These are phyloP conservation scores for Solanum hybrid DNA, from an alignment of 305 asterid genomes.

Conservation along the genomic window DNA sequence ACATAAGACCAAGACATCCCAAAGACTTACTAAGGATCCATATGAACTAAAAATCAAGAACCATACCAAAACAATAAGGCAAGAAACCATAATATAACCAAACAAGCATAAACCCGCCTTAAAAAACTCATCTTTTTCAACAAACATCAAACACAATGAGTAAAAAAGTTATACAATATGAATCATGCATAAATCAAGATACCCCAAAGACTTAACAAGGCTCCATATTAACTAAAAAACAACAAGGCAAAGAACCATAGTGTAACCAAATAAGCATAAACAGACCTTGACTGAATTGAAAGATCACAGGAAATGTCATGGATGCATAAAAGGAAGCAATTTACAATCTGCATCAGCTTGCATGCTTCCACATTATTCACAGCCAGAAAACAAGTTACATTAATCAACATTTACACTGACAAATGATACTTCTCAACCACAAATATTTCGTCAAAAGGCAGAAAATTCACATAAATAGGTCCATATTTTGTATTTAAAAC, in stretches of 20 bases:
- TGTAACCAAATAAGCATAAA: background rate
- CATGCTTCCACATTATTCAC: background rate
- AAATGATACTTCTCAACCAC: background rate
- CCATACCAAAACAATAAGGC: background rate
- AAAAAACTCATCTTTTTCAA: background rate
- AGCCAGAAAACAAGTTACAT: background rate
- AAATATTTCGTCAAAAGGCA: background rate
- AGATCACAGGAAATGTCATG: background rate
- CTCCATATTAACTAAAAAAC: background rate
- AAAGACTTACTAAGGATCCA: background rate
- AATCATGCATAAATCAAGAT: background rate
- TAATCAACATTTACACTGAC: background rate
- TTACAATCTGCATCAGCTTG: background rate
- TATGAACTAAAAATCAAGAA: background rate
- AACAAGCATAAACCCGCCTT: background rate
- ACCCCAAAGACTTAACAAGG: background rate
- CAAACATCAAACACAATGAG: background rate
- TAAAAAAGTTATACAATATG: background rate
- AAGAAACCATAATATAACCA: background rate
- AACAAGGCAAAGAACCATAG: background rate
- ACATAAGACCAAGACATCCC: background rate
- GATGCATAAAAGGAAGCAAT: background rate
- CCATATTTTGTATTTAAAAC: background rate
- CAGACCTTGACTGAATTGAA: background rate
- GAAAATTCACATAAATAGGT: background rate